These are phyloP conservation scores for Penicillium desertorum DNA, from an alignment of 495 filamentous ascomycete species.

Conservation along the genomic window DNA sequence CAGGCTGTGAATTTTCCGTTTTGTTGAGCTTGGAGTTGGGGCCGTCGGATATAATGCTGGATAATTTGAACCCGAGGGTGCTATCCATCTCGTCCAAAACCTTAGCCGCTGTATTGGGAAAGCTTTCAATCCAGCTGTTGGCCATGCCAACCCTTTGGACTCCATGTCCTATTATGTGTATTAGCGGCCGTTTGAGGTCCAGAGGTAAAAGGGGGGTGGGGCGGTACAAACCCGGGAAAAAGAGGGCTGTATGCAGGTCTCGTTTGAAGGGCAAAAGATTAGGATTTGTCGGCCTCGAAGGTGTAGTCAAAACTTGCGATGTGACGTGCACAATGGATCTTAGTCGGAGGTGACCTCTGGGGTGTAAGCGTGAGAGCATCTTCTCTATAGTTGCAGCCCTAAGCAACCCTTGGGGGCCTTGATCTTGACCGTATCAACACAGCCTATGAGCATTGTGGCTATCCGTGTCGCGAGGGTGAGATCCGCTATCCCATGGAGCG, in stretches of 20 bases:
- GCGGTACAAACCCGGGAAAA: conserved; percentile 71
- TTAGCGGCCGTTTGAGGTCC: conserved; percentile 7
- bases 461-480: conserved; percentile 5
- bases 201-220: neutral
- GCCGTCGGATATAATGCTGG: conserved; percentile 75
- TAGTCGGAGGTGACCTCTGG: neutral
- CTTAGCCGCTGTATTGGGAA: conserved; percentile 68
- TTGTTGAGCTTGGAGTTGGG: conserved; percentile 71
- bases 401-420: conserved; percentile 19
- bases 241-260: conserved; percentile 68
- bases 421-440: conserved; percentile 16
- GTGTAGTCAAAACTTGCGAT: neutral
- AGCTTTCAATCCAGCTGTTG: conserved; percentile 76
- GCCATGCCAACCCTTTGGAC: conserved; percentile 95
- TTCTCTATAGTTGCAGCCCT: conserved; percentile 17
- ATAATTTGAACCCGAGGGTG: conserved; percentile 64
- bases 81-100: conserved; percentile 83
- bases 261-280: conserved; percentile 18
- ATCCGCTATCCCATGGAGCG: conserved; percentile 8
- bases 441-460: conserved; percentile 20
- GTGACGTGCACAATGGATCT: conserved; percentile 3
- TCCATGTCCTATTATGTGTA: conserved; percentile 68
- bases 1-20: conserved; percentile 88
- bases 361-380: conserved; percentile 16
- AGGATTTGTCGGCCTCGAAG: conserved; percentile 3